These are phyloP conservation scores for Penicillium pancosmium DNA, from an alignment of 495 filamentous ascomycete species.

Conservation along the genomic window DNA sequence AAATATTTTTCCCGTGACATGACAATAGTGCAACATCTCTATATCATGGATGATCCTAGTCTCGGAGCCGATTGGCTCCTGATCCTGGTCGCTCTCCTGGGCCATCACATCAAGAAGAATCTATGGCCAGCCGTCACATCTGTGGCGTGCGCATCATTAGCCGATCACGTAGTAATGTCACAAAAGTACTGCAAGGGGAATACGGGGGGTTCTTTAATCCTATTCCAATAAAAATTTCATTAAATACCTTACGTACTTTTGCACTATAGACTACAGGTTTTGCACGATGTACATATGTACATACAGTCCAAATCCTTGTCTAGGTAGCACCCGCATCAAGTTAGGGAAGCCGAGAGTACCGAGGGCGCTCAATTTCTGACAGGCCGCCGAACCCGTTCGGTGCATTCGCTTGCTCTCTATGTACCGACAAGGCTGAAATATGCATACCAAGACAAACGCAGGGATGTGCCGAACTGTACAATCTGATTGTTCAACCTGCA, in stretches of 20 bases:
- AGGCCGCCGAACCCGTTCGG: background rate
- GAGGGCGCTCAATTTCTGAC: background rate
- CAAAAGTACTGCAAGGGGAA: slow-evolving; percentile 19
- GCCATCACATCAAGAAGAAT: slow-evolving; percentile 13
- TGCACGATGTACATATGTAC: background rate
- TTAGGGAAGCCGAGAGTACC: background rate
- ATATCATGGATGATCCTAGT: slow-evolving; percentile 5
- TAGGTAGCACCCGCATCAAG: background rate
- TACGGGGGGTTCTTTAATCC: background rate
- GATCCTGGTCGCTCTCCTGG: slow-evolving; percentile 4
- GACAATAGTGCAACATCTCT: slow-evolving; percentile 7
- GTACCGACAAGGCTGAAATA: background rate
- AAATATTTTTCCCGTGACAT: slow-evolving; percentile 11
- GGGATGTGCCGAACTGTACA: background rate
- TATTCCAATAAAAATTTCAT: too few relatives aligned
- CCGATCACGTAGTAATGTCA: slow-evolving; percentile 8
- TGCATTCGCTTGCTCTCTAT: background rate
- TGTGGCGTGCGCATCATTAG: slow-evolving; percentile 13
- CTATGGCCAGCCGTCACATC: slow-evolving; percentile 22
- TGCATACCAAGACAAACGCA: slow-evolving; percentile 3
- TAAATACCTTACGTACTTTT: slow-evolving; percentile 1
- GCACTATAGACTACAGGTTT: background rate
- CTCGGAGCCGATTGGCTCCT: slow-evolving; percentile 15
- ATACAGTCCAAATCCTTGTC: background rate
- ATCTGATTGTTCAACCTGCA: slow-evolving; percentile 1